Evolutionary conservation across 139 green algal genomes (phyloP), one percentile per base, ranked within the genome.

Genomic region (Limnomonas spitsbergensis): DNA sequence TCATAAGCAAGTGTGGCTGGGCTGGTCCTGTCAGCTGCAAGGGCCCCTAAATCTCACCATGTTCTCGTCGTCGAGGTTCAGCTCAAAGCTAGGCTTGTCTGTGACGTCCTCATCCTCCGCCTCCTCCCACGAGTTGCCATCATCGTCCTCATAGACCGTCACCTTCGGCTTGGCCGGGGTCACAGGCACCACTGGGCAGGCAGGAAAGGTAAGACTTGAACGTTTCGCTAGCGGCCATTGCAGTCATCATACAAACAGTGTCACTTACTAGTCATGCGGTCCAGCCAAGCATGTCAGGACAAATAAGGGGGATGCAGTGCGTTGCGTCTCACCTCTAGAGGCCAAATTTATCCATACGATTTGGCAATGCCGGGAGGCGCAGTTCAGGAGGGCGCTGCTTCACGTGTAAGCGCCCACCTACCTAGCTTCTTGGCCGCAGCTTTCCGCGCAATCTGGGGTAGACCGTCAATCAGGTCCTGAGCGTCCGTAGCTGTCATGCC

Each of bases 51-150:
- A n/a, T n/a, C 47, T 20, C 47, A 61, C 47, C 35, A 40, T 36
- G 2, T 73, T 47, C 27, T 82, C 78, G 24, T 53, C 69, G 4
- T 78, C 47, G 47, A 82, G 32, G 27, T 78, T 82, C 29, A 82
- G 24, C 53, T 82, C 78, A 73, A 82, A 82, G 37, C 70, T 77
- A 42, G 75, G 78, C 9, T 32, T 47, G 69, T 47, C 69, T 52
- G 31, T 32, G 4, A 32, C 69, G 9, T 40, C 69, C 69, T 40
- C 69, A 29, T 40, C 69, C 69, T 47, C 69, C 20, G 47, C 20
- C 7, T 32, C 69, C 26, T 47, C 69, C 69, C 69, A 47, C 35
- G 7, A 6, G 14, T 78, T 24, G 6, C 0, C 73, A 1, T 69
- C 40, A 32, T 61, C 4, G n/a, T 68, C 40, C 29, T 78, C 47